These are phyloP conservation scores for Carallia pectinifolia DNA, from an alignment of 345 rosid species.

Conservation along the genomic window DNA sequence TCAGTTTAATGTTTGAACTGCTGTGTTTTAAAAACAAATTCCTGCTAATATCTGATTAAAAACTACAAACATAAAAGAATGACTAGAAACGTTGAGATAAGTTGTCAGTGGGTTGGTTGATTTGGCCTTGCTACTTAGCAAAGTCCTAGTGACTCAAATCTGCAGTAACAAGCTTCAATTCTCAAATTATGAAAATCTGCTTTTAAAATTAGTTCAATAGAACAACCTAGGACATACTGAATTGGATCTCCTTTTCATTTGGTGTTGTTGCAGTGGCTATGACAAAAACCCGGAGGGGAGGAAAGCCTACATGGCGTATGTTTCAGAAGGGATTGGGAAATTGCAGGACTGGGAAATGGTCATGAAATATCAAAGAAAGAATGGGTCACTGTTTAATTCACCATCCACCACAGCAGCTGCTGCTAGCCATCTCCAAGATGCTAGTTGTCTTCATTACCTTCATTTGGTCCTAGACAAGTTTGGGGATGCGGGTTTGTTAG, in stretches of 20 bases:
- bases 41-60: background rate
- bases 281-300: constrained; percentile 43
- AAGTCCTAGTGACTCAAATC: no score
- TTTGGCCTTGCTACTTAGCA: no score
- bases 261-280: constrained; percentile 24
- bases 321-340: constrained; percentile 66
- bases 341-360: constrained; percentile 59
- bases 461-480: constrained; percentile 50
- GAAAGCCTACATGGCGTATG: constrained; percentile 57
- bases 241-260: constrained; percentile 1
- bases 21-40: background rate
- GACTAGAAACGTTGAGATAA: background rate
- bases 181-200: no score
- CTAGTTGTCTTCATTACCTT: constrained; percentile 64
- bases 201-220: no score
- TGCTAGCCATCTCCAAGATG: constrained; percentile 45
- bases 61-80: background rate
- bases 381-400: constrained; percentile 81
- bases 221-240: background rate
- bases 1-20: background rate
- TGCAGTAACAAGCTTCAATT: no score
- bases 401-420: constrained; percentile 91
- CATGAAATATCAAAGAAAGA: constrained; percentile 62
- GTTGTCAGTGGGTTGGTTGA: no score
- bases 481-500: constrained; percentile 56